Base-by-base conservation (phyloP, 495 filamentous ascomycete species). In the Mycothermus thermophilus region DNA sequence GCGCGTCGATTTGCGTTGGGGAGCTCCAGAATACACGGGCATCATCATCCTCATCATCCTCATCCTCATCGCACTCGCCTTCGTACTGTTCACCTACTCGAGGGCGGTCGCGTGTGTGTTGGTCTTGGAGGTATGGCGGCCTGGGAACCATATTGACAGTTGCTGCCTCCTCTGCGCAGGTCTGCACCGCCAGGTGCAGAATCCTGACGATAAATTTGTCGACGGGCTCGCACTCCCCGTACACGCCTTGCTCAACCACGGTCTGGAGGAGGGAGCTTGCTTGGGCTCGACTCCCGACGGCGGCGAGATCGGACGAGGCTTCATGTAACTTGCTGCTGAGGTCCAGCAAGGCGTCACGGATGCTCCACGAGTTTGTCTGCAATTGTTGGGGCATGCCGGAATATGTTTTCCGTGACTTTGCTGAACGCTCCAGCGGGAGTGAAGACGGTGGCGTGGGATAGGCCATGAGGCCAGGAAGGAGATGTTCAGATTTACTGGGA, bases 261-360 rank as follows among this genome's bases (percentile, higher is more conserved):
- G 24, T 5, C 4, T 17, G 9, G 3, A 39, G 18, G 4, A 39
- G 30, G 3, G 9, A 25, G 19, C 28, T 12, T 5, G 34, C 5
- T 12, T 39, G 30, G 5, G 9, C 12, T 8, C 32, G 37, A 18
- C 29, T 25, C 3, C n/a, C 10, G 4, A 17, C 5, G 23, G 8
- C 25, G 1, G 3, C 1, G 4, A 15, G n/a, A 8, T 31, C 9
- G 36, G 10, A 22, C 18, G 12, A 8, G 1, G 8, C n/a, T 11
- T 20, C n/a, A 11, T 33, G 30, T 30, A 39, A 20, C 30, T 23
- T 25, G 8, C 34, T 25, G 24, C 37, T 25, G 9, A 39, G 15
- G 25, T 21, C 30, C 6, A 33, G 9, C n/a, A 39, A 9, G 18
- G 17, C 30, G 11, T 17, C 17, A n/a, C n/a, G n/a, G n/a, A n/a